phyloP scores from a whole-genome alignment of 2,329 filamentous ascomycete species.

The Penicillium sp. region DNA sequence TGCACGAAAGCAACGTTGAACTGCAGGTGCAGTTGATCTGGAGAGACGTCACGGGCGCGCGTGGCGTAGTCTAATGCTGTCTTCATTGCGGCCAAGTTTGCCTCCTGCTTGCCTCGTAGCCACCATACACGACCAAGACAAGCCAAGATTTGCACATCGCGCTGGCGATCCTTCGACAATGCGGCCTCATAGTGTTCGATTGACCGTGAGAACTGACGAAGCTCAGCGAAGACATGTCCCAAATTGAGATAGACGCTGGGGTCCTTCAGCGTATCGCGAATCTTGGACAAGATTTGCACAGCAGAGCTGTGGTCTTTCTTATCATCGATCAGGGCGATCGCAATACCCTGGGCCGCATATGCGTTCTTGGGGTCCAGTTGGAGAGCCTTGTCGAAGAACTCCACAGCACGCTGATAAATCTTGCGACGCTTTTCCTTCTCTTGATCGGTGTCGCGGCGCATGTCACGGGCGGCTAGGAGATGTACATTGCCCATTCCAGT shows the following conservation, averaged over 20 bases:
- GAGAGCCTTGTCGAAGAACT: conserved; percentile 97
- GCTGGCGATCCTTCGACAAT: conserved; percentile 72
- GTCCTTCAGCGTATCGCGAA: conserved; percentile 86
- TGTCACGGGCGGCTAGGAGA: conserved; percentile 82
- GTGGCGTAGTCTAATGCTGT: conserved; percentile 62
- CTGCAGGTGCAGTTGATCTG: conserved; percentile 84
- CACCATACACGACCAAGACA: conserved; percentile 88
- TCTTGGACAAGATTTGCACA: conserved; percentile 82
- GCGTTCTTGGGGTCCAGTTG: conserved; percentile 94
- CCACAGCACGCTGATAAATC: conserved; percentile 85
- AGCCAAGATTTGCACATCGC: conserved; percentile 75
- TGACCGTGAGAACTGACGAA: conserved; percentile 84
- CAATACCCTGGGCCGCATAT: conserved; percentile 92
- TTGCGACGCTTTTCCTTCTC: conserved; percentile 89
- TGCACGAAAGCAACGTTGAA: conserved; percentile 99
- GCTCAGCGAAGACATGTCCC: conserved; percentile 86
- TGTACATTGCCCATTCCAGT: conserved; percentile 98
- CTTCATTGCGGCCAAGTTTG: conserved; percentile 61
- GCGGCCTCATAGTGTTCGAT: conserved; percentile 93
- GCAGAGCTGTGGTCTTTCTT: conserved; percentile 83
- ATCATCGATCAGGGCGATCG: conserved; percentile 90
- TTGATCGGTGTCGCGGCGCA: conserved; percentile 83
- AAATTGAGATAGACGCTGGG: conserved; percentile 87
- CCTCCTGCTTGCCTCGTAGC: conserved; percentile 70
- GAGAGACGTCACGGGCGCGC: conserved; percentile 70